These are phyloP conservation scores for Leccinum fallax DNA, from an alignment of 1,284 basidiomycete species.

Conservation along the genomic window DNA sequence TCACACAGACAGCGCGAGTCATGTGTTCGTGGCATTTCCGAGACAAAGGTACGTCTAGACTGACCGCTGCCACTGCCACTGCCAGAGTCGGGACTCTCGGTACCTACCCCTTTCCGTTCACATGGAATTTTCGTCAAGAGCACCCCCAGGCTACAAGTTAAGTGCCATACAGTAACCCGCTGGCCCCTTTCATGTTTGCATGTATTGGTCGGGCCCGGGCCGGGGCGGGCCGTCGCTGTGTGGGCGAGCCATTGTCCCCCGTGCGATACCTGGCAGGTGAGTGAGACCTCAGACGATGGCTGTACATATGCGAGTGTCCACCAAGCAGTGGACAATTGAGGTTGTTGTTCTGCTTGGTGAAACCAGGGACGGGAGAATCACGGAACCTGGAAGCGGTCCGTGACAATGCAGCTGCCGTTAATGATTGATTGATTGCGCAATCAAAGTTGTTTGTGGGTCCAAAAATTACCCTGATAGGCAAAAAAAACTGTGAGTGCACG, in stretches of 20 bases:
- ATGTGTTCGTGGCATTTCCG: not conserved
- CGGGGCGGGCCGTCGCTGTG: not conserved
- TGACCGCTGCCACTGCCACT: too few species aligned
- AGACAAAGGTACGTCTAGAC: not conserved
- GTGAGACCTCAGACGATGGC: too few species aligned
- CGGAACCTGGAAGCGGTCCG: not conserved
- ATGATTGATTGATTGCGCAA: constrained; percentile 32
- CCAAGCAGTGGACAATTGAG: constrained; percentile 12
- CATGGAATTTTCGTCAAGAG: not conserved
- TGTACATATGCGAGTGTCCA: too few species aligned
- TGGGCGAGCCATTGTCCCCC: not conserved
- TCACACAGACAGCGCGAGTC: not conserved
- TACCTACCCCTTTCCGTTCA: not conserved
- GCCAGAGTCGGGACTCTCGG: not conserved
- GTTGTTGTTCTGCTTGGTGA: not conserved
- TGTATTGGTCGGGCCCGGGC: not conserved
- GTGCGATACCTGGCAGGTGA: not conserved
- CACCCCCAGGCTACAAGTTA: not conserved
- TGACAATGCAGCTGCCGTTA: constrained; percentile 5
- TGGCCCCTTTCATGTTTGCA: not conserved
- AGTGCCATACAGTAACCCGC: not conserved
- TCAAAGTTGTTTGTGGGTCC: constrained; percentile 35
- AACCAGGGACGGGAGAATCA: not conserved
- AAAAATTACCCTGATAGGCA: constrained; percentile 29
- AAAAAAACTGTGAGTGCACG: constrained; percentile 4